A percentile compares a stretch with the other conserved stretches of the same genome.
Conservation (phyloP, 2,329 filamentous ascomycete genomes). For the Proliferodiscus dingleyae region DNA sequence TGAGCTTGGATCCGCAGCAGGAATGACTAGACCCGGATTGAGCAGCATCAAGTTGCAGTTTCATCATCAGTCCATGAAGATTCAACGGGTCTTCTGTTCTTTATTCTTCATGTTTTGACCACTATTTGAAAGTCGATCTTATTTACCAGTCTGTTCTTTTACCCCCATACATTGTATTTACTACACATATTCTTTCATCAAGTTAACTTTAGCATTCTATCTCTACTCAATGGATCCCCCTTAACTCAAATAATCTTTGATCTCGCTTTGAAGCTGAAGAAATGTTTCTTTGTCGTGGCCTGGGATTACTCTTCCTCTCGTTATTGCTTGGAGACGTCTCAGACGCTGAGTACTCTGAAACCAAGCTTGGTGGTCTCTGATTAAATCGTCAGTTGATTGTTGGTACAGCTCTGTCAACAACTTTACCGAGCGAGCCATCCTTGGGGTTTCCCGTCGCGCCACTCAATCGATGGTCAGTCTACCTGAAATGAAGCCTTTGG, state of each 20-base stretch:
- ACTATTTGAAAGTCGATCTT: no score
- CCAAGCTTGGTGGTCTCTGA: slow-evolving; percentile 32
- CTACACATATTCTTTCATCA: no score
- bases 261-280: slow-evolving; percentile 23
- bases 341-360: slow-evolving; percentile 30
- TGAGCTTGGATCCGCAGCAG: no score
- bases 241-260: slow-evolving; percentile 23
- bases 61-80: no score
- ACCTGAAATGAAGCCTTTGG: no score
- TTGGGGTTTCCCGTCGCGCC: slow-evolving; percentile 29
- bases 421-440: slow-evolving; percentile 31
- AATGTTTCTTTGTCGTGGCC: slow-evolving; percentile 28
- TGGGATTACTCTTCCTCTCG: slow-evolving; percentile 24
- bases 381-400: slow-evolving; percentile 4
- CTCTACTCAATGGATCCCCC: background rate
- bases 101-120: no score
- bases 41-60: no score
- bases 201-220: background rate
- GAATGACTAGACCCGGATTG: no score
- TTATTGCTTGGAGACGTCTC: slow-evolving; percentile 29
- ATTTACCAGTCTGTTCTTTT: no score
- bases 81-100: no score
- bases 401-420: background rate
- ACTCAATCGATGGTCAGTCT: slow-evolving; percentile 11
- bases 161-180: no score